Percentiles rank a stretch among this genome's conserved stretches.
Conservation (phyloP, 2,329 filamentous ascomycete species). For the Penicillium sp. region DNA sequence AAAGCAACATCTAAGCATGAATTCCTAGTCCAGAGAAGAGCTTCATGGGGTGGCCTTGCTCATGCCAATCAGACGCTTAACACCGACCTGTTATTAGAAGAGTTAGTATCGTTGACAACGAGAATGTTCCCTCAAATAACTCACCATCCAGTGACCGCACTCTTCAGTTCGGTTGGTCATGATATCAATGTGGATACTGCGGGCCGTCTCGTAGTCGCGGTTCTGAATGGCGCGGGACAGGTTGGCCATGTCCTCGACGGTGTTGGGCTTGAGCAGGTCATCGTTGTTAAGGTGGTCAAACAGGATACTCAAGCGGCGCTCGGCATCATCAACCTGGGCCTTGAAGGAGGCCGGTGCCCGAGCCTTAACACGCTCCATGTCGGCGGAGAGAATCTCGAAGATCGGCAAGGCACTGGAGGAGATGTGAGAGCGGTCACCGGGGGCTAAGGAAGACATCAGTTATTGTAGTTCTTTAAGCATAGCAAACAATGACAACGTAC, state of each 20-base stretch:
- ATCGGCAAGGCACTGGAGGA: constrained; percentile 69
- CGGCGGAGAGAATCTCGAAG: constrained; percentile 72
- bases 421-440: constrained; percentile 87
- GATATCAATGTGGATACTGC: constrained; percentile 67
- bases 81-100: constrained; percentile 15
- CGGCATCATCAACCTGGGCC: constrained; percentile 84
- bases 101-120: constrained; percentile 1
- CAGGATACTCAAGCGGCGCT: constrained; percentile 86
- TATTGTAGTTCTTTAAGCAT: constrained; percentile 5
- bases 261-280: constrained; percentile 78
- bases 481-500: constrained; percentile 44
- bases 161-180: constrained; percentile 73
- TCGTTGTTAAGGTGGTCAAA: constrained; percentile 98
- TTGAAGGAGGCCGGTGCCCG: constrained; percentile 84
- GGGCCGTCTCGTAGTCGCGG: constrained; percentile 65
- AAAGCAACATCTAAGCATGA: neutral
- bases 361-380: constrained; percentile 83
- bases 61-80: constrained; percentile 23
- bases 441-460: constrained; percentile 33
- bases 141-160: constrained; percentile 83
- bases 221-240: constrained; percentile 60
- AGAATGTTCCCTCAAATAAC: constrained; percentile 27
- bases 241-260: constrained; percentile 45
- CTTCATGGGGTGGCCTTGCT: constrained; percentile 22
- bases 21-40: neutral